phyloP scores from a whole-genome alignment of 1,139 yeast species.

The Blastobotrys elegans region DNA sequence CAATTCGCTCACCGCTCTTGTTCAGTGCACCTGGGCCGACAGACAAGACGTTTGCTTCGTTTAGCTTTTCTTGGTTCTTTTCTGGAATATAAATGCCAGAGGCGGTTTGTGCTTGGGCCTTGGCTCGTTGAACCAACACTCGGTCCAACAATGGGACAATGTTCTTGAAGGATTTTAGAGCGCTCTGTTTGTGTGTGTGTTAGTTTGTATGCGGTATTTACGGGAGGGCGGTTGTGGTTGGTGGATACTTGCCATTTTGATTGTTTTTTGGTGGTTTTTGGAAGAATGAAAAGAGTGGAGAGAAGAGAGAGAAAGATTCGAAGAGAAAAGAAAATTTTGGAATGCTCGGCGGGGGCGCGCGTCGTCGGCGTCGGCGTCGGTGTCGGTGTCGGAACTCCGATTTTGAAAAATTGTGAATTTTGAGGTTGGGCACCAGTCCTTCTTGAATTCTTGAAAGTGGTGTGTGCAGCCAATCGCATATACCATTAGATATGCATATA shows the following conservation, averaged over 20 bases:
- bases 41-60: conserved; percentile 45
- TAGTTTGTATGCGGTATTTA: not conserved
- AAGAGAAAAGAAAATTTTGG: too few species aligned
- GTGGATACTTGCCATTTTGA: conserved; percentile 4
- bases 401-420: too few species aligned
- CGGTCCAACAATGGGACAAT: conserved; percentile 93
- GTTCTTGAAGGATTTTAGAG: conserved; percentile 79
- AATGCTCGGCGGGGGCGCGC: too few species aligned
- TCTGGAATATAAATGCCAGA: conserved; percentile 96
- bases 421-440: too few species aligned
- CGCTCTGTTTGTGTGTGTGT: conserved; percentile 20
- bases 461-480: too few species aligned
- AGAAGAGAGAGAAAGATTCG: too few species aligned
- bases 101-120: conserved; percentile 89
- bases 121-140: conserved; percentile 88
- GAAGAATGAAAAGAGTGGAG: not conserved
- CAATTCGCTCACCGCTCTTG: conserved; percentile 56
- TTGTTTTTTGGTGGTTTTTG: not conserved
- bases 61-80: conserved; percentile 89
- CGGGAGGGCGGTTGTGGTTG: not conserved
- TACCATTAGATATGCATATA: too few species aligned
- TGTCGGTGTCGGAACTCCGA: too few species aligned
- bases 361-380: too few species aligned
- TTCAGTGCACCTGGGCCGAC: conserved; percentile 55
- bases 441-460: too few species aligned